Percentiles rank a stretch among this genome's conserved stretches.
These are phyloP conservation scores for Beta lomatogona DNA, from an alignment of 179 eudicot species.

Conservation along the genomic window DNA sequence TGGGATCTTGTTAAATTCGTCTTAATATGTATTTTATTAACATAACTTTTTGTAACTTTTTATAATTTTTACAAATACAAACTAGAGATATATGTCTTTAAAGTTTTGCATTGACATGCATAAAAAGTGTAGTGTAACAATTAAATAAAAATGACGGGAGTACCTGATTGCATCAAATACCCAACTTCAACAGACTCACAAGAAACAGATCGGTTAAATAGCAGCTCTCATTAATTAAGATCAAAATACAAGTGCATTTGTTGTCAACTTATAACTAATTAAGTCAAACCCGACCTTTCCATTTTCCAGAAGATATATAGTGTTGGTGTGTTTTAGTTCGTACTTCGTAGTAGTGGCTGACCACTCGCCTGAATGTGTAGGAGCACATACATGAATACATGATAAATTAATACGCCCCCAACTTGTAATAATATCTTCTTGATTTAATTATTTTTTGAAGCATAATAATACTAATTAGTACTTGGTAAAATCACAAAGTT, in stretches of 20 bases:
- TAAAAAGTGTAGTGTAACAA: no score
- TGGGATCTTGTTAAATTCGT: no score
- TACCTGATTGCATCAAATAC: no score
- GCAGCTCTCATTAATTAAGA: background rate
- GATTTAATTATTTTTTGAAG: background rate
- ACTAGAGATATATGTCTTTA: no score
- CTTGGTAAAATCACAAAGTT: conserved; percentile 15
- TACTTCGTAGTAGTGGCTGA: background rate
- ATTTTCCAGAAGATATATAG: background rate
- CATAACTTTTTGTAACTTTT: no score
- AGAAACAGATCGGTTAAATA: background rate
- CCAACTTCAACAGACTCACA: no score
- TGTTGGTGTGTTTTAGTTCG: background rate
- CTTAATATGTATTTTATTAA: no score
- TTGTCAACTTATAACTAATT: background rate
- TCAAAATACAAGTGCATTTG: background rate
- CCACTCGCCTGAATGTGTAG: background rate
- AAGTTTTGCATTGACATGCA: no score
- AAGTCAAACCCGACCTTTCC: background rate
- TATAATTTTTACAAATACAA: no score
- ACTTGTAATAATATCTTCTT: no score
- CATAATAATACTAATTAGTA: background rate
- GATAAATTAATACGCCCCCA: no score
- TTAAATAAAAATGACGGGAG: no score
- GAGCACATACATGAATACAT: background rate